Evolutionary conservation across 2,329 filamentous ascomycete genomes (phyloP).

Genomic region (Beauveria asiatica): DNA sequence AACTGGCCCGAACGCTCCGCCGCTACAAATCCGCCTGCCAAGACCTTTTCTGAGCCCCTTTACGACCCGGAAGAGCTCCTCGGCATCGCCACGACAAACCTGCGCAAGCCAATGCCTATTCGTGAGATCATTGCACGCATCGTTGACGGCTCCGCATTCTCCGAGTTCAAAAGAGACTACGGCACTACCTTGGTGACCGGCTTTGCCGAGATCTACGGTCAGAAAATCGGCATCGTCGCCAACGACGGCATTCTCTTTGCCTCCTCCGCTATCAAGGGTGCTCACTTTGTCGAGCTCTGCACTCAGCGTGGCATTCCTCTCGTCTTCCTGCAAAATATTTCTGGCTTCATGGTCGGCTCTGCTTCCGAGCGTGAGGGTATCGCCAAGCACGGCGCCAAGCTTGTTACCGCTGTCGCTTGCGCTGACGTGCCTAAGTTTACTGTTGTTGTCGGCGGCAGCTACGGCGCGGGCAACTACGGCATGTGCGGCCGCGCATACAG

Average conservation of each 20-base stretch:
- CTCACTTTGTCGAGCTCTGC: constrained; percentile 95
- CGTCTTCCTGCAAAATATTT: constrained; percentile 93
- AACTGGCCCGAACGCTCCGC: constrained; percentile 63
- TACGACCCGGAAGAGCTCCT: constrained; percentile 72
- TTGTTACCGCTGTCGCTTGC: constrained; percentile 90
- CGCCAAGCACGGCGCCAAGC: constrained; percentile 94
- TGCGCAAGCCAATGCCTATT: constrained; percentile 75
- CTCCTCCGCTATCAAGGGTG: constrained; percentile 80
- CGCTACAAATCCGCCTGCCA: constrained; percentile 27
- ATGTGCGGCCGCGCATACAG: constrained; percentile 95
- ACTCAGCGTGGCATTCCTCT: constrained; percentile 81
- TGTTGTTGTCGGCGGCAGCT: constrained; percentile 86
- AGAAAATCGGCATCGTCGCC: constrained; percentile 84
- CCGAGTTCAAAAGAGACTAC: constrained; percentile 91
- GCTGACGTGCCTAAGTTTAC: constrained; percentile 95
- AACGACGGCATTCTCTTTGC: constrained; percentile 96
- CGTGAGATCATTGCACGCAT: constrained; percentile 89
- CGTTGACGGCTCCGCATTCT: constrained; percentile 81
- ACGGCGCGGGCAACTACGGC: constrained; percentile 93
- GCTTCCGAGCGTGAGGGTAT: constrained; percentile 92
- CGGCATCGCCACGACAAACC: constrained; percentile 84
- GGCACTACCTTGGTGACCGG: constrained; percentile 85
- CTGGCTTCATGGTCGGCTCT: constrained; percentile 94
- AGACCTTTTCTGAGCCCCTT: constrained; percentile 62
- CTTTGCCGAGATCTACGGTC: constrained; percentile 82